A percentile compares a stretch with the other conserved stretches of the same genome.
Evolutionary conservation across 1,284 basidiomycete genomes (phyloP).

Genomic region (Leccinum fallax): DNA sequence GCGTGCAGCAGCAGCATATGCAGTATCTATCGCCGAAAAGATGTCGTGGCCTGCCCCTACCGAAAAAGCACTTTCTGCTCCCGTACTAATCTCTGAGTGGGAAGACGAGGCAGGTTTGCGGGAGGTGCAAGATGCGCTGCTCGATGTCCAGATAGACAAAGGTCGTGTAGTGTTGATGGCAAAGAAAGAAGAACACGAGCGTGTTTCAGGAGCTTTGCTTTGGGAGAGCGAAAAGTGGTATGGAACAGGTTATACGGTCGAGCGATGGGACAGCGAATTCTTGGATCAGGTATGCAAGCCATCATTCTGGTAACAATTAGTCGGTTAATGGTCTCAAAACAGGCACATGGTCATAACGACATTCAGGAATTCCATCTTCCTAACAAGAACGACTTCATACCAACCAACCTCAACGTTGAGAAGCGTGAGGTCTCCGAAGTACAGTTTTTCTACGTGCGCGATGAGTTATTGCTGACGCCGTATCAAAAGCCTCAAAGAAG

Average conservation of each 20-base stretch:
- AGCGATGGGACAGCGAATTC: conserved; percentile 68
- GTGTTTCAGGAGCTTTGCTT: conserved; percentile 44
- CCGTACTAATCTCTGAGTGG: conserved; percentile 80
- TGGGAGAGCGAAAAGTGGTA: conserved; percentile 87
- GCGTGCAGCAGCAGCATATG: conserved; percentile 78
- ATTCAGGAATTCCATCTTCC: conserved; percentile 79
- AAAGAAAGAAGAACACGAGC: conserved; percentile 65
- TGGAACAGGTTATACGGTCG: conserved; percentile 79
- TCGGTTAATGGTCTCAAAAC: conserved; percentile 9
- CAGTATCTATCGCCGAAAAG: conserved; percentile 74
- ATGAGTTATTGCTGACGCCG: conserved; percentile 2
- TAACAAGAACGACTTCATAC: conserved; percentile 87
- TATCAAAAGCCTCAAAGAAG: conserved; percentile 62
- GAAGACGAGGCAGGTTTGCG: conserved; percentile 55
- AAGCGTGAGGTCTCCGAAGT: conserved; percentile 70
- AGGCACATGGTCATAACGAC: conserved; percentile 63
- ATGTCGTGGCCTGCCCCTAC: conserved; percentile 84
- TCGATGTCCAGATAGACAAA: conserved; percentile 42
- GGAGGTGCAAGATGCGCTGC: conserved; percentile 67
- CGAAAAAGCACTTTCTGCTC: conserved; percentile 77
- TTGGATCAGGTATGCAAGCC: conserved; percentile 54
- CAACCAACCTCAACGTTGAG: conserved; percentile 82
- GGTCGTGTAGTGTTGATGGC: conserved; percentile 82
- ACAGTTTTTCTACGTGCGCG: conserved; percentile 5
- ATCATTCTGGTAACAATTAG: neutral